phyloP scores from a whole-genome alignment of 768 basidiomycete genomes.

The Tylopilus sp. region DNA sequence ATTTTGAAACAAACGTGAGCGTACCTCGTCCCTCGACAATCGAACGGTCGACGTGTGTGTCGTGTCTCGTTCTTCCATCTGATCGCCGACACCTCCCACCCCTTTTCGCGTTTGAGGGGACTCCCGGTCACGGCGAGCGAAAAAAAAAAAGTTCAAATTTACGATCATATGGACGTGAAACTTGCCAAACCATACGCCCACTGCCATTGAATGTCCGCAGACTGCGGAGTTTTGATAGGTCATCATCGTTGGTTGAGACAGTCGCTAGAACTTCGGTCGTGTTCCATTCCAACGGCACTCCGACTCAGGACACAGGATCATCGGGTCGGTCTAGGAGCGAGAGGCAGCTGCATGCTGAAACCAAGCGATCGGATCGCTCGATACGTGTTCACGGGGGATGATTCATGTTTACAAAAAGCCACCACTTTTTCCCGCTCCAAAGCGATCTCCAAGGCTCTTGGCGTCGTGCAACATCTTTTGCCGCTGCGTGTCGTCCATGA shows the following conservation, averaged over 20 bases:
- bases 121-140: background rate
- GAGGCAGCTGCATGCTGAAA: background rate
- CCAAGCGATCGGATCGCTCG: background rate
- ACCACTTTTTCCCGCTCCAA: slow-evolving; percentile 69
- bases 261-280: background rate
- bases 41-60: background rate
- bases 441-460: slow-evolving; percentile 76
- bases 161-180: slow-evolving; percentile 14
- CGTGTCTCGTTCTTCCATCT: background rate
- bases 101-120: slow-evolving; percentile 6
- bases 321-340: background rate
- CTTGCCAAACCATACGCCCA: slow-evolving; percentile 3
- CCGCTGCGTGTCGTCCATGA: slow-evolving; percentile 88
- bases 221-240: background rate
- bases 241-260: too few relatives aligned
- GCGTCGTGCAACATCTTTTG: slow-evolving; percentile 78
- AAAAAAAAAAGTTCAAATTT: background rate
- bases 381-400: background rate
- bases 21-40: background rate
- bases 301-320: too few relatives aligned
- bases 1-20: background rate
- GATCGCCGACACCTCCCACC: background rate
- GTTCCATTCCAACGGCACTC: background rate
- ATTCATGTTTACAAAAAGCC: slow-evolving; percentile 46
- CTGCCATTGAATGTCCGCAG: background rate